Conservation (phyloP, 2,329 filamentous ascomycete species). For the Colletotrichum godetiae region DNA sequence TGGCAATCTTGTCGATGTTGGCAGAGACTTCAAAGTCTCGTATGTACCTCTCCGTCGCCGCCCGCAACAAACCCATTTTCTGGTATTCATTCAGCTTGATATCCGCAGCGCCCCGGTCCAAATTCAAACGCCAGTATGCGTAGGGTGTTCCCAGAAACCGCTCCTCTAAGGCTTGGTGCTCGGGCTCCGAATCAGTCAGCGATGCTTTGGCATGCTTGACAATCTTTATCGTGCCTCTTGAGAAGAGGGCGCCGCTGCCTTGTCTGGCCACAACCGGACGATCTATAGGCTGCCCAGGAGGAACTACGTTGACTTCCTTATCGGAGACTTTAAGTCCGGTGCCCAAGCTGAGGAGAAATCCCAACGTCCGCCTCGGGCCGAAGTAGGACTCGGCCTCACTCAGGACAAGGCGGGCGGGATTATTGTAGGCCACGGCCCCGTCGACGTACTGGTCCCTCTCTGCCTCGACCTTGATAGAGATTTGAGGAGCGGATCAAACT, state of each 20-base stretch:
- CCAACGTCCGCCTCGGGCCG: conserved; percentile 36
- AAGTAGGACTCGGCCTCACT: conserved; percentile 44
- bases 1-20: conserved; percentile 38
- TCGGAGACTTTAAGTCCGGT: conserved; percentile 40
- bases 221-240: not conserved
- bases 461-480: conserved; percentile 47
- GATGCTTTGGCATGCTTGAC: conserved; percentile 1
- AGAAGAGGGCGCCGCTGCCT: conserved; percentile 8
- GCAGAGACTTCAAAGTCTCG: conserved; percentile 12
- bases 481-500: conserved; percentile 3
- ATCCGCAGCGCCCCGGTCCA: conserved; percentile 39
- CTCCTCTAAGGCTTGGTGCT: conserved; percentile 34
- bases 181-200: conserved; percentile 38
- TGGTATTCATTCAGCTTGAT: conserved; percentile 41
- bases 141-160: conserved; percentile 33
- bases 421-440: conserved; percentile 55
- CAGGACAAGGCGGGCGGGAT: conserved; percentile 47
- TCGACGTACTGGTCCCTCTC: conserved; percentile 50
- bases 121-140: conserved; percentile 45
- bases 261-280: not conserved
- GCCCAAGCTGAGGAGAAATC: conserved; percentile 46
- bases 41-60: conserved; percentile 41
- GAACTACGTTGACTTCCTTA: not conserved
- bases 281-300: not conserved
- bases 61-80: conserved; percentile 40